Base-by-base conservation (phyloP, 1,284 basidiomycete species). In the Phaffia rhodozyma region DNA sequence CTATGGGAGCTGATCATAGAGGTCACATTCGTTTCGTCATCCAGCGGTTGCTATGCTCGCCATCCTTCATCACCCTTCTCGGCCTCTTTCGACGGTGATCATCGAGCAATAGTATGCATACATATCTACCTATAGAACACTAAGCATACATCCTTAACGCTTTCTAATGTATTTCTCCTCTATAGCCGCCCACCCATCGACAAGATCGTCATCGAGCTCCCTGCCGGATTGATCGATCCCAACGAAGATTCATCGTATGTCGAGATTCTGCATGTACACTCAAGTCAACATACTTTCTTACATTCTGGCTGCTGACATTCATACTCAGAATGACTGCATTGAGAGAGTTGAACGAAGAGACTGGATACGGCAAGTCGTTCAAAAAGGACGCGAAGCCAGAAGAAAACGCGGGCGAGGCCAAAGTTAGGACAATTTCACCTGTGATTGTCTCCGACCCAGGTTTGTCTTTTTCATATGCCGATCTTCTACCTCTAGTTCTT, bases 271-370 rank as follows among this genome's bases (percentile, higher is more conserved):
- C 23, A 7, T 43, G 13, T 43, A 43, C 5, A 11, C 13, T 43
- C 13, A 43, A 43, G 13, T 7, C 13, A 43, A 7, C 56, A 27
- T 16, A 13, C 48, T 43, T 48, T 43, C n/a, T 30, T 38, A 59
- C 27, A 23, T 18, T 47, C 20, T 21, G 7, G 1, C n/a, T 52
- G 13, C 49, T 30, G 43, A n/a, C 11, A 38, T 29, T 48, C 30
- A 55, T 53, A 20, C 7, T 29, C 55, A 74, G 74, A 2, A 68
- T 70, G 0, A 70, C 89, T 0, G 91, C 89, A 0, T 79, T 91
- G 47, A 82, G 91, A 47, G 92, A 97, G 72, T 80, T 97, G 9
- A 79, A 85, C 69, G 92, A 97, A 76, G 92, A 96, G 75, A 94
- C 91, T 0, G 91, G 91, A 1, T 93, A 86, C 75, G 75, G 74